A percentile compares a stretch with the other conserved stretches of the same genome.
phyloP scores from a whole-genome alignment of 768 basidiomycete species.

The Pulveroboletus sp. region DNA sequence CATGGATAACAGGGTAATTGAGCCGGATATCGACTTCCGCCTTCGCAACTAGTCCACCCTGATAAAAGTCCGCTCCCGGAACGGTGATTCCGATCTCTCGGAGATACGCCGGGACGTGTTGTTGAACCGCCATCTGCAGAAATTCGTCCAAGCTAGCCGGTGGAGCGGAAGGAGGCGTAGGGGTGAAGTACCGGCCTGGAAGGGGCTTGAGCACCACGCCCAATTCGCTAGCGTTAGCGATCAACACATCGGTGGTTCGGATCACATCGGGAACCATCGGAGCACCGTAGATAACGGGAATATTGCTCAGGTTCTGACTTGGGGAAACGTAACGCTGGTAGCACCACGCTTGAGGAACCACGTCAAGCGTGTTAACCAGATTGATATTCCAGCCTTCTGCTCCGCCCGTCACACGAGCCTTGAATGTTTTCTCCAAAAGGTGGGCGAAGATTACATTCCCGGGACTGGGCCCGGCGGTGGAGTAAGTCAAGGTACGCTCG shows the following conservation, averaged over 20 bases:
- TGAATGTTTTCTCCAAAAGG: conserved; percentile 4
- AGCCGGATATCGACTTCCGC: background rate
- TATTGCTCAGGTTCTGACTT: conserved; percentile 10
- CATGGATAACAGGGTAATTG: background rate
- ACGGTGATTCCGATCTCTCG: background rate
- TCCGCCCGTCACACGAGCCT: background rate
- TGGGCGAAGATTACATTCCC: conserved; percentile 5
- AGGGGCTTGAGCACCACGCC: background rate
- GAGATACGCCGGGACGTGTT: background rate
- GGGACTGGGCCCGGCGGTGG: conserved; percentile 1
- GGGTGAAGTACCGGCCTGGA: background rate
- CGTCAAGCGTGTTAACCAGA: conserved; percentile 8
- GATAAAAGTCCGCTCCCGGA: background rate
- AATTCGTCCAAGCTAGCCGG: background rate
- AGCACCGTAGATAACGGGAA: conserved; percentile 1
- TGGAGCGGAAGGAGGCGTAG: background rate
- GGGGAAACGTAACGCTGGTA: background rate
- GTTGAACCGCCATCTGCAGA: background rate
- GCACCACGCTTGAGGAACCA: conserved; percentile 13
- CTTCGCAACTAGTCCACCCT: background rate
- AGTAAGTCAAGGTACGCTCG: conserved; percentile 2
- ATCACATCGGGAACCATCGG: background rate
- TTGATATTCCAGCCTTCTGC: conserved; percentile 10
- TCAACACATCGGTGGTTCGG: background rate
- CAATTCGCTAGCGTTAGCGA: background rate